A percentile compares a stretch with the other conserved stretches of the same genome.
Conservation (phyloP, 306 rosid genomes). For the Crotalaria pallida region DNA sequence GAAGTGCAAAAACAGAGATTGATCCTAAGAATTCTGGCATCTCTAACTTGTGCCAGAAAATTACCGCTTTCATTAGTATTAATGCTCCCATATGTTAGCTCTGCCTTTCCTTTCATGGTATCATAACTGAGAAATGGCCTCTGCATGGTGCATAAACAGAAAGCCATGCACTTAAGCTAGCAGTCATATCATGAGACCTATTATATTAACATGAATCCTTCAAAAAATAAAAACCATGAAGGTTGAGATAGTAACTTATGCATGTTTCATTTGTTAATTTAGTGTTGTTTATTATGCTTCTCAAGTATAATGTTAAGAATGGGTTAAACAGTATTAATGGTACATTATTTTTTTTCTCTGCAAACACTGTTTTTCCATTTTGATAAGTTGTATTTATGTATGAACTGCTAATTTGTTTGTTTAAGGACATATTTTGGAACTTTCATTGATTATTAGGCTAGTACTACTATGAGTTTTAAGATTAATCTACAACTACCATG, state of each 20-base stretch:
- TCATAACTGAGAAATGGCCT: not conserved
- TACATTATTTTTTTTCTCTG: not conserved
- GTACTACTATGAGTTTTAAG: not conserved
- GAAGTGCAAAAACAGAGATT: not conserved
- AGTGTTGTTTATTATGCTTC: not conserved
- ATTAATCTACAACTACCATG: not conserved
- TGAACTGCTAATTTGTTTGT: not conserved
- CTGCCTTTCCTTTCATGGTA: not conserved
- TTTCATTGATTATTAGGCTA: not conserved
- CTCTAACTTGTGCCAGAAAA: not conserved
- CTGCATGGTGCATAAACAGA: not conserved
- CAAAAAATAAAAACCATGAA: too few species aligned
- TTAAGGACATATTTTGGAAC: not conserved
- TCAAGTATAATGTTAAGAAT: not conserved
- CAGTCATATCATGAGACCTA: not conserved
- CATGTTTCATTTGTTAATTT: not conserved
- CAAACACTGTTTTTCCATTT: not conserved
- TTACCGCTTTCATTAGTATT: not conserved
- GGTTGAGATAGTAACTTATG: not conserved
- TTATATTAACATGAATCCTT: not conserved
- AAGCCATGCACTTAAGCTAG: not conserved
- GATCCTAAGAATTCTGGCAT: not conserved
- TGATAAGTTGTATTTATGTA: not conserved
- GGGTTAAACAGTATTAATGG: not conserved
- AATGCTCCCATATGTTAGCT: not conserved